Percentiles rank a stretch among this genome's conserved stretches.
These are phyloP conservation scores for Buddleja alternifolia DNA, from an alignment of 257 asterid genomes.

Conservation along the genomic window DNA sequence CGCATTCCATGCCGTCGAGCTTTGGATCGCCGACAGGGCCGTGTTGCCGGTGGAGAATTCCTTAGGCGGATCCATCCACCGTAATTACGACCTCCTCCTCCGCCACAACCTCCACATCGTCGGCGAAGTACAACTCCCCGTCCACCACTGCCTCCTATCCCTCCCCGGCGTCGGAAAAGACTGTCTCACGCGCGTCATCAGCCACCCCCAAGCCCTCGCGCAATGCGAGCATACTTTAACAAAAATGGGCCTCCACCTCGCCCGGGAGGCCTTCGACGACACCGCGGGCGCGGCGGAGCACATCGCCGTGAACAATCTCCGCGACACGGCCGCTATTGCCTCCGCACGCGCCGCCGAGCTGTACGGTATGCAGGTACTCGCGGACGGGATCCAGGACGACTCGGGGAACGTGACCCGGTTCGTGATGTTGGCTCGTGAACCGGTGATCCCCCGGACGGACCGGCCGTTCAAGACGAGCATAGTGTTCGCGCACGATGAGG, in stretches of 20 bases:
- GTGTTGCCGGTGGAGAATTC: conserved; percentile 92
- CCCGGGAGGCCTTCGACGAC: conserved; percentile 82
- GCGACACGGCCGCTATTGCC: conserved; percentile 85
- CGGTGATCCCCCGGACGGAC: conserved; percentile 78
- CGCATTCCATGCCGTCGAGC: conserved; percentile 88
- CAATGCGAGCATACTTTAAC: conserved; percentile 88
- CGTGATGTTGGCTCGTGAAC: conserved; percentile 91
- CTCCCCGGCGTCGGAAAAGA: conserved; percentile 76
- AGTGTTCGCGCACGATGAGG: conserved; percentile 82
- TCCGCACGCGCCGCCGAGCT: conserved; percentile 88
- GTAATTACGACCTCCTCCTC: conserved; percentile 92
- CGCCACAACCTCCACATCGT: conserved; percentile 97
- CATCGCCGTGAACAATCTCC: conserved; percentile 62
- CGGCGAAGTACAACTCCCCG: conserved; percentile 88
- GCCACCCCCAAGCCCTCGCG: conserved; percentile 89
- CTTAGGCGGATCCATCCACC: conserved; percentile 89
- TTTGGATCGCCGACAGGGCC: conserved; percentile 89
- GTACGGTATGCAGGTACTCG: conserved; percentile 64
- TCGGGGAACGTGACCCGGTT: conserved; percentile 81
- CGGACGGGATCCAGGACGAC: conserved; percentile 86
- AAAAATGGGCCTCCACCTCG: conserved; percentile 56
- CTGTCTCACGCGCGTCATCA: conserved; percentile 66
- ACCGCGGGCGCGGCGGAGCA: conserved; percentile 91
- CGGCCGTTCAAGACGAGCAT: conserved; percentile 96
- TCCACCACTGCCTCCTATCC: conserved; percentile 86